phyloP scores from a whole-genome alignment of 768 basidiomycete genomes.

The Termitomyces eurrhizus region DNA sequence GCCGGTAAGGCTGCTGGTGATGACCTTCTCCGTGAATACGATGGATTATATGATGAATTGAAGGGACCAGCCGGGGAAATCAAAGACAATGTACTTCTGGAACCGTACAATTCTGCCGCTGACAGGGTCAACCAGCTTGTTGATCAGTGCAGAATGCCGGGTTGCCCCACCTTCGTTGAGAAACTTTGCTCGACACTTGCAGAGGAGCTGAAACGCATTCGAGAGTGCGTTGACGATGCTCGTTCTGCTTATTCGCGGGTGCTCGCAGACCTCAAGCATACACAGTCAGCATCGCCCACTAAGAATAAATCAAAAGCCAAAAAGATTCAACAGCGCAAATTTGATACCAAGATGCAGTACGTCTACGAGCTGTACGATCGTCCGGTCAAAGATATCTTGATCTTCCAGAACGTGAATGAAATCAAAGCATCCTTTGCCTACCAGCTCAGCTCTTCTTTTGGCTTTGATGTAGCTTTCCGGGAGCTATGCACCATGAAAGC shows the following conservation, averaged over 20 bases:
- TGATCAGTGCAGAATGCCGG: conserved; percentile 3
- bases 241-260: conserved; percentile 16
- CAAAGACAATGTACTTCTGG: conserved; percentile 29
- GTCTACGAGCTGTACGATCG: conserved; percentile 25
- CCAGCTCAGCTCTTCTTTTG: conserved; percentile 30
- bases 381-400: conserved; percentile 22
- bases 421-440: conserved; percentile 62
- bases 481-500: conserved; percentile 57
- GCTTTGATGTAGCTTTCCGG: conserved; percentile 50
- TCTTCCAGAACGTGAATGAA: conserved; percentile 32
- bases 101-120: conserved; percentile 32
- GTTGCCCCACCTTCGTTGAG: conserved; percentile 14
- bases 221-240: conserved; percentile 31
- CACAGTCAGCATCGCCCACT: conserved; percentile 5
- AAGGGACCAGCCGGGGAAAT: neutral
- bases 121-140: conserved; percentile 10
- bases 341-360: conserved; percentile 22
- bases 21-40: conserved; percentile 33
- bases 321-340: conserved; percentile 16
- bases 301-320: conserved; percentile 17
- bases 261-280: neutral
- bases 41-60: conserved; percentile 29
- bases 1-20: conserved; percentile 36
- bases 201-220: conserved; percentile 37
- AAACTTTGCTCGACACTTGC: conserved; percentile 31